A percentile compares a stretch with the other conserved stretches of the same genome.
Conservation (phyloP, 768 basidiomycete species). For the Russula brevipes region DNA sequence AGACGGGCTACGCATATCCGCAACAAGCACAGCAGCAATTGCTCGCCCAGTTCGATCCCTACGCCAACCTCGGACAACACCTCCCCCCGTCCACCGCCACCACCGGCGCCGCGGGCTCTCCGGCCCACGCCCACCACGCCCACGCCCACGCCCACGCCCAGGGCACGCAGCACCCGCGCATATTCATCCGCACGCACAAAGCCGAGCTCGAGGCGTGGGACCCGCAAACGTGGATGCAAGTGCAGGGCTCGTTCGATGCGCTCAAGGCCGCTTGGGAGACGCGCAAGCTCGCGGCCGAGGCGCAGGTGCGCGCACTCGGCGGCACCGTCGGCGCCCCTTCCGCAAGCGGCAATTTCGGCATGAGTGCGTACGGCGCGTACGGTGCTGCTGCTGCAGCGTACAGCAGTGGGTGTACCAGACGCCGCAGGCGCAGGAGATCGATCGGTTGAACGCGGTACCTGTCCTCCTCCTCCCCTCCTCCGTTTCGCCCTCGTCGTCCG, state of each 20-base stretch:
- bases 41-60: conserved; percentile 25
- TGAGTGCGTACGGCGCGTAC: conserved; percentile 28
- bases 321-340: conserved; percentile 28
- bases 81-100: neutral
- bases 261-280: conserved; percentile 62
- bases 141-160: conserved; percentile 10
- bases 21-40: neutral
- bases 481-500: neutral
- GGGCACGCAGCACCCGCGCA: conserved; percentile 57
- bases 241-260: conserved; percentile 54
- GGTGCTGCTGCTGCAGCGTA: conserved; percentile 17
- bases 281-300: conserved; percentile 52
- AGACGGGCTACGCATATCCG: conserved; percentile 3
- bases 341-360: conserved; percentile 32
- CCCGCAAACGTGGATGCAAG: conserved; percentile 29
- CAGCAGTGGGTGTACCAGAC: neutral
- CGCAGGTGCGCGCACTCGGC: conserved; percentile 42
- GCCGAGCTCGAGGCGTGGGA: conserved; percentile 46
- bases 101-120: conserved; percentile 3
- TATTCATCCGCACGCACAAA: conserved; percentile 62
- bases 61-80: conserved; percentile 13
- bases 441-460: conserved; percentile 56
- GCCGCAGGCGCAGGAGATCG: conserved; percentile 39
- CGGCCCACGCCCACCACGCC: neutral
- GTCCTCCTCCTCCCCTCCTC: neutral